phyloP scores from a whole-genome alignment of 352 stramenopile genomes.

The Blastocystis sp. region DNA sequence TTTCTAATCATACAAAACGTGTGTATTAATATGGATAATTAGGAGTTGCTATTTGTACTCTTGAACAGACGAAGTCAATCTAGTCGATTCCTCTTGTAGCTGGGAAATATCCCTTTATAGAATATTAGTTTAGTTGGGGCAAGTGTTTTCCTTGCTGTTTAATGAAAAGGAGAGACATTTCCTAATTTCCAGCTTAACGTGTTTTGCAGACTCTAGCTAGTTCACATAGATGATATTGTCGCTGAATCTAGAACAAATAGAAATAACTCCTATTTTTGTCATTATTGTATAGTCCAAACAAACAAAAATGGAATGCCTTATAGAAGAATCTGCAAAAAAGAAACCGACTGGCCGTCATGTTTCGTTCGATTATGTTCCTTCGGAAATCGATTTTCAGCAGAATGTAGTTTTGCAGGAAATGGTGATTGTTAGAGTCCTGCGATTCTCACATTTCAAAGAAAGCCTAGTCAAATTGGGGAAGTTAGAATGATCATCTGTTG shows the following conservation, averaged over 20 bases:
- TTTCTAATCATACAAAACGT: too few species aligned
- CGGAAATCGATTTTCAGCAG: background rate
- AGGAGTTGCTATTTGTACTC: too few species aligned
- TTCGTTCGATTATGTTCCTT: slow-evolving; percentile 34
- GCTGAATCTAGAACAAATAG: background rate
- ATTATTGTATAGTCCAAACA: background rate
- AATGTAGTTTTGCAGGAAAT: background rate
- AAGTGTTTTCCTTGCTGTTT: too few species aligned
- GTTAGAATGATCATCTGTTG: background rate
- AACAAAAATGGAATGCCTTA: background rate
- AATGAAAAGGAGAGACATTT: too few species aligned
- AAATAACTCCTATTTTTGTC: background rate
- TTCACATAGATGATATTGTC: too few species aligned
- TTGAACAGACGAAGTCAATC: too few species aligned
- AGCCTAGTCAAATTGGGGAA: background rate
- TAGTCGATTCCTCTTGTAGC: too few species aligned
- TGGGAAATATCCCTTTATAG: too few species aligned
- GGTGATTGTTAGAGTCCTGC: background rate
- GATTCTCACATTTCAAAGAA: slow-evolving; percentile 16
- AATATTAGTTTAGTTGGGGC: too few species aligned
- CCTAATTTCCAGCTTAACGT: too few species aligned
- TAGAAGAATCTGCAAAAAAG: background rate
- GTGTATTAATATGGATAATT: too few species aligned
- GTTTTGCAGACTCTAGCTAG: too few species aligned
- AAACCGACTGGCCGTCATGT: background rate